phyloP scores from a whole-genome alignment of 1,284 basidiomycete genomes.

The Puccinia polysora region DNA sequence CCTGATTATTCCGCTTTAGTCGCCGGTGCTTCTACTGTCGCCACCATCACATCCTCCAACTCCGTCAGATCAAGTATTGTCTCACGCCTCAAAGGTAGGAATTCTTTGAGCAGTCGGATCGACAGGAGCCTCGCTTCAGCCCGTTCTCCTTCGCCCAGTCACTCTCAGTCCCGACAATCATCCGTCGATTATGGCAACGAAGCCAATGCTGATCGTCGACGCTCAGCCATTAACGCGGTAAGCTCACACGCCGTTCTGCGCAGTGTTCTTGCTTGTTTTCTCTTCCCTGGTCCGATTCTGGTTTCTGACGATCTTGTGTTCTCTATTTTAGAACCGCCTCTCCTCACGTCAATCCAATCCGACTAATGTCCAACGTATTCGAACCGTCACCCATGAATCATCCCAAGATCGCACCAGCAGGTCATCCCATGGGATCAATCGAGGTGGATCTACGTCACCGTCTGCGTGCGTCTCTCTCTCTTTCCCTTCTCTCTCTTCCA shows the following conservation, averaged over 20 bases:
- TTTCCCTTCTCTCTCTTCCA: not conserved
- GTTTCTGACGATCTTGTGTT: not conserved
- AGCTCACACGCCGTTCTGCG: not conserved
- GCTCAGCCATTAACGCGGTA: slow-evolving; percentile 13
- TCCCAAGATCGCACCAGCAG: not conserved
- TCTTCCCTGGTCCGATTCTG: not conserved
- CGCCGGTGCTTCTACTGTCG: slow-evolving; percentile 1
- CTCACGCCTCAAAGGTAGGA: slow-evolving; percentile 10
- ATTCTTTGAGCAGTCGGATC: slow-evolving; percentile 19
- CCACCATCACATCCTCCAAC: not conserved
- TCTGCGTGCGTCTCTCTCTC: not conserved
- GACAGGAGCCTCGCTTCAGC: slow-evolving; percentile 1
- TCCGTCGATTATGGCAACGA: slow-evolving; percentile 4
- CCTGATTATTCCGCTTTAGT: not conserved
- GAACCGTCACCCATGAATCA: not conserved
- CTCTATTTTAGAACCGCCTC: not conserved
- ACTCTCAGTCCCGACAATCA: slow-evolving; percentile 11
- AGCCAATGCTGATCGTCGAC: not conserved
- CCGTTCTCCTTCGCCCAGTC: slow-evolving; percentile 7
- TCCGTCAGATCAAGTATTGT: slow-evolving; percentile 21
- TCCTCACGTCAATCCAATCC: slow-evolving; percentile 11
- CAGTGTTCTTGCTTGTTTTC: not conserved
- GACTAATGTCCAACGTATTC: not conserved
- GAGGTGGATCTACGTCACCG: slow-evolving; percentile 6
- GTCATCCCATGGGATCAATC: not conserved